A percentile compares a stretch with the other conserved stretches of the same genome.
Evolutionary conservation across 805 yeast genomes (phyloP).

Genomic region (Saccharomycopsis fodiens): DNA sequence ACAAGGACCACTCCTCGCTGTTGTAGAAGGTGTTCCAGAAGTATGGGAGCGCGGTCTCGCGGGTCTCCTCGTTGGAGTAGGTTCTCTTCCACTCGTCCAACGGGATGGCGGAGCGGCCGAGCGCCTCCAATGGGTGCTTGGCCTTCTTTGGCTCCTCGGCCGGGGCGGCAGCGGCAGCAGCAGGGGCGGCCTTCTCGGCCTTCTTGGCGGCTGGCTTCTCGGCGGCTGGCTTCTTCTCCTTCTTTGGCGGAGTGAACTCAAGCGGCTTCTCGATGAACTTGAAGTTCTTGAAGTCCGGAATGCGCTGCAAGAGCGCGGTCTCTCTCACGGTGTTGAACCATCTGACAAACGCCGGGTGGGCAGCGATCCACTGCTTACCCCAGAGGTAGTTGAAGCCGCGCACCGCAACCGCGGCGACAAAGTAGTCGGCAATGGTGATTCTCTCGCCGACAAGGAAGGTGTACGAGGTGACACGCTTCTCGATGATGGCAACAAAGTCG

Average conservation of each 20-base stretch:
- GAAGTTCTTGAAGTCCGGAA: slow-evolving; percentile 35
- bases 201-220: slow-evolving; percentile 2
- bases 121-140: slow-evolving; percentile 83
- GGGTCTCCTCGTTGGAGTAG: slow-evolving; percentile 96
- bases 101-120: slow-evolving; percentile 63
- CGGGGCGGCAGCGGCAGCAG: slow-evolving; percentile 27
- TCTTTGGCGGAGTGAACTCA: slow-evolving; percentile 31
- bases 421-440: slow-evolving; percentile 58
- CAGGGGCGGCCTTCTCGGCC: slow-evolving; percentile 51
- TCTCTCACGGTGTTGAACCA: slow-evolving; percentile 52
- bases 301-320: slow-evolving; percentile 25
- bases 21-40: slow-evolving; percentile 91
- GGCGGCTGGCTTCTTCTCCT: slow-evolving; percentile 49
- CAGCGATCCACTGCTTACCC: slow-evolving; percentile 52
- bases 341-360: slow-evolving; percentile 56
- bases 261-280: slow-evolving; percentile 57
- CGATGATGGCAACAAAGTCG: slow-evolving; percentile 37
- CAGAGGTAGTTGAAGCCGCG: slow-evolving; percentile 53
- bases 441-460: slow-evolving; percentile 69
- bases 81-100: slow-evolving; percentile 94
- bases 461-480: slow-evolving; percentile 48
- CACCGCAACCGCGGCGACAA: slow-evolving; percentile 38
- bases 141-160: slow-evolving; percentile 54
- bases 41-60: slow-evolving; percentile 91
- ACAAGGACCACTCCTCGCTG: slow-evolving; percentile 88